Evolutionary conservation across 352 stramenopile species (phyloP).

Genomic region (Phytophthora podocarpi): DNA sequence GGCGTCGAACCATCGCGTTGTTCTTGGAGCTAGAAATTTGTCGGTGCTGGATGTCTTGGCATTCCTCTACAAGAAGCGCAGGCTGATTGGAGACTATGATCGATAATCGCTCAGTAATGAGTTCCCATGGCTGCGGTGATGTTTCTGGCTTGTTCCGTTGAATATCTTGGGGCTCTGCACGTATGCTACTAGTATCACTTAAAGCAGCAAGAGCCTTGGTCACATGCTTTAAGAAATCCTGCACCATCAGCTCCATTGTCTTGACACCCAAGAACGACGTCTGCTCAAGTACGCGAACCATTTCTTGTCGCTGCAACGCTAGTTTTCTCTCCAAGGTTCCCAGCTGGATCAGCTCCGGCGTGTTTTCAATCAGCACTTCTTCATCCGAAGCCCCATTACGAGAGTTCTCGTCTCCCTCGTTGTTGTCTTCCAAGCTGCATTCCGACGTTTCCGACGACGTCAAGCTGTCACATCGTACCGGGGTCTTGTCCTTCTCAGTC

Average conservation of each 20-base stretch:
- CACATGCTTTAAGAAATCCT: conserved; percentile 54
- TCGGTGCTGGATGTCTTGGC: background rate
- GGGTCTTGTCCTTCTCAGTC: background rate
- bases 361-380: conserved; percentile 18
- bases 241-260: conserved; percentile 65
- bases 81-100: conserved; percentile 13
- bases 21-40: background rate
- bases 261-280: conserved; percentile 51
- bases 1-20: background rate
- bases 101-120: conserved; percentile 16
- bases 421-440: conserved; percentile 17
- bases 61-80: background rate
- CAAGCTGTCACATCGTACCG: conserved; percentile 19
- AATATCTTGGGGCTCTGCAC: background rate
- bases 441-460: conserved; percentile 29
- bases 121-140: conserved; percentile 10
- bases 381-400: background rate
- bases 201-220: conserved; percentile 27
- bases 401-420: conserved; percentile 9
- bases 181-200: conserved; percentile 1
- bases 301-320: conserved; percentile 39
- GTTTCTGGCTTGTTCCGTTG: background rate
- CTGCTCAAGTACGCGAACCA: conserved; percentile 35
- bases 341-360: conserved; percentile 21
- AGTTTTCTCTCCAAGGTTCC: conserved; percentile 38